phyloP scores from a whole-genome alignment of 164 flowering plant genomes.

The Chimonanthus salicifolius region DNA sequence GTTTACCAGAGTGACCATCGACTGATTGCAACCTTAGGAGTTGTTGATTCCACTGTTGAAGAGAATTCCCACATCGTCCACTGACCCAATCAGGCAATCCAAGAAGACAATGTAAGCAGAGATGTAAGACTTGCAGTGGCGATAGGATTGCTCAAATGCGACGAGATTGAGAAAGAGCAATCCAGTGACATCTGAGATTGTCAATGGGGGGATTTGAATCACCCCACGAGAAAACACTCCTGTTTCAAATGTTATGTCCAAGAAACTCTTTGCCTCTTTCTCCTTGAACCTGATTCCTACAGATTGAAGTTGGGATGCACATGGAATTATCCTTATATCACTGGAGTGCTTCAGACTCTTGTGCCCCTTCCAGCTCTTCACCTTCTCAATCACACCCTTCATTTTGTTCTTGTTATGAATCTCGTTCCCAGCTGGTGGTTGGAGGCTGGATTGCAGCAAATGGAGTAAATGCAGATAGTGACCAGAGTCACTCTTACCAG shows the following conservation, averaged over 20 bases:
- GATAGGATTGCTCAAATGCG: slow-evolving; percentile 24
- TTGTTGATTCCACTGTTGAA: slow-evolving; percentile 10
- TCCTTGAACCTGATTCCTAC: slow-evolving; percentile 5
- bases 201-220: slow-evolving; percentile 18
- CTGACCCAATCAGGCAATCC: slow-evolving; percentile 22
- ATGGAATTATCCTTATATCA: background rate
- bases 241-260: slow-evolving; percentile 15
- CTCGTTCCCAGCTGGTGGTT: background rate
- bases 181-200: slow-evolving; percentile 18
- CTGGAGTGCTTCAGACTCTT: background rate
- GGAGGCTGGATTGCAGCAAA: background rate
- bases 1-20: too few relatives aligned
- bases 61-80: slow-evolving; percentile 17
- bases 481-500: too few relatives aligned
- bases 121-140: slow-evolving; percentile 13
- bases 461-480: slow-evolving; percentile 1
- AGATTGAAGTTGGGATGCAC: background rate
- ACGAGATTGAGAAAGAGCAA: slow-evolving; percentile 24
- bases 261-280: slow-evolving; percentile 7
- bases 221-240: slow-evolving; percentile 5
- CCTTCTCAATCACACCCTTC: too few relatives aligned
- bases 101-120: slow-evolving; percentile 21
- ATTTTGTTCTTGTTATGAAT: too few relatives aligned
- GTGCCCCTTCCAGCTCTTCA: too few relatives aligned
- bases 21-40: too few relatives aligned